These are phyloP conservation scores for Blastomyces parvus DNA, from an alignment of 2,329 filamentous ascomycete genomes.

Conservation along the genomic window DNA sequence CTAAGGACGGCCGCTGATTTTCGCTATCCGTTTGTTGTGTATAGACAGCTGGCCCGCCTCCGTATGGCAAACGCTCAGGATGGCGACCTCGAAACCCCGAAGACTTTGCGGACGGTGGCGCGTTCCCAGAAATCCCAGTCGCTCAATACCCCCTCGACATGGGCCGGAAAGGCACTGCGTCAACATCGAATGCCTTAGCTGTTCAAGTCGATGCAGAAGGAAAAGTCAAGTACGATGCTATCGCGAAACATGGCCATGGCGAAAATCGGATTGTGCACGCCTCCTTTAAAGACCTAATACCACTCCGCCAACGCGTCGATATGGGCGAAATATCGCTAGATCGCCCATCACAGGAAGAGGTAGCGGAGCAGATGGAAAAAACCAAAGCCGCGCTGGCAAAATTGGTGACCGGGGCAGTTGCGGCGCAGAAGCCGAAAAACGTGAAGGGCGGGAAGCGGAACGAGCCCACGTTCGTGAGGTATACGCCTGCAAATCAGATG, in stretches of 20 bases:
- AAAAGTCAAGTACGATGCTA: slow-evolving; percentile 93
- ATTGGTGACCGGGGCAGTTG: slow-evolving; percentile 74
- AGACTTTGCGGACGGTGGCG: slow-evolving; percentile 92
- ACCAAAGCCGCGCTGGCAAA: slow-evolving; percentile 78
- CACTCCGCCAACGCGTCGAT: slow-evolving; percentile 82
- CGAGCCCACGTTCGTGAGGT: slow-evolving; percentile 87
- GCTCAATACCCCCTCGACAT: slow-evolving; percentile 95
- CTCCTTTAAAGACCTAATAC: slow-evolving; percentile 94
- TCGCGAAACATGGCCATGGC: slow-evolving; percentile 78
- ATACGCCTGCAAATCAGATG: slow-evolving; percentile 96
- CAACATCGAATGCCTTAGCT: slow-evolving; percentile 76
- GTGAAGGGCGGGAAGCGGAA: slow-evolving; percentile 70
- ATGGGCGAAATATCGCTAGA: slow-evolving; percentile 83
- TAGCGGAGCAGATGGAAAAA: slow-evolving; percentile 72
- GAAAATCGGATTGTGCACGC: slow-evolving; percentile 81
- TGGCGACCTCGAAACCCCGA: slow-evolving; percentile 84
- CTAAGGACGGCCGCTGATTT: slow-evolving; percentile 11
- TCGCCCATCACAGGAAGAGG: slow-evolving; percentile 73
- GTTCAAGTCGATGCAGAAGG: slow-evolving; percentile 84
- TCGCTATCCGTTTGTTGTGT: neutral
- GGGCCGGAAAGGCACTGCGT: slow-evolving; percentile 62
- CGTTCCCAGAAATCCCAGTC: slow-evolving; percentile 86
- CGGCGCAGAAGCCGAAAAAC: slow-evolving; percentile 92
- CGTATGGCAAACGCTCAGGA: slow-evolving; percentile 76
- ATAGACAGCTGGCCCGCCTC: slow-evolving; percentile 68